These are phyloP conservation scores for Fusarium staphyleae DNA, from an alignment of 2,329 filamentous ascomycete genomes.

Conservation along the genomic window DNA sequence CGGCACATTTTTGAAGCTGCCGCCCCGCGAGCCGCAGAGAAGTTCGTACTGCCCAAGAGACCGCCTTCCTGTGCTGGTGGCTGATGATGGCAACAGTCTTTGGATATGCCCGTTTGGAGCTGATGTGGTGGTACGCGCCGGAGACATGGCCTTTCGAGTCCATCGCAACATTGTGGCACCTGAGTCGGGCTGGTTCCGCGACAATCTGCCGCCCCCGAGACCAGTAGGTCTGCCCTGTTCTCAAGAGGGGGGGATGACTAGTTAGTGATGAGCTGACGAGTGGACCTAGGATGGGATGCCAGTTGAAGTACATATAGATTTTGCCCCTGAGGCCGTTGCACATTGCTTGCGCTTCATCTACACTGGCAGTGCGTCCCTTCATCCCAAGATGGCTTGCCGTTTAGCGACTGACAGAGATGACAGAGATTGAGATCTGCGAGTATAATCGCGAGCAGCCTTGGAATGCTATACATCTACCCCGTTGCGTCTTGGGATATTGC, in stretches of 20 bases:
- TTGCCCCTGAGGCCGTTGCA: slow-evolving; percentile 38
- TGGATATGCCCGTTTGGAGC: slow-evolving; percentile 45
- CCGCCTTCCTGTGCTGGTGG: neutral
- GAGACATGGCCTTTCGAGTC: slow-evolving; percentile 37
- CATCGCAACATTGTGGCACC: slow-evolving; percentile 47
- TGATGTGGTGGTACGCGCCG: slow-evolving; percentile 43
- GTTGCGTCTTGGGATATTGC: slow-evolving; percentile 46
- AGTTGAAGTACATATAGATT: slow-evolving; percentile 37
- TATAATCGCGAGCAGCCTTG: slow-evolving; percentile 34
- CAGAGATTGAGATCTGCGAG: slow-evolving; percentile 44
- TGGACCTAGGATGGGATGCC: slow-evolving; percentile 40
- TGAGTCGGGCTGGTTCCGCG: slow-evolving; percentile 46
- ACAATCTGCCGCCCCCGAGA: slow-evolving; percentile 43
- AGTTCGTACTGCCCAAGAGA: slow-evolving; percentile 14
- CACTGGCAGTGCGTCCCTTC: slow-evolving; percentile 42
- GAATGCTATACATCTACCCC: slow-evolving; percentile 43
- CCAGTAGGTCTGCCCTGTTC: slow-evolving; percentile 31
- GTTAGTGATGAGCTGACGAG: slow-evolving; percentile 5
- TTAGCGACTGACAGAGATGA: slow-evolving; percentile 2
- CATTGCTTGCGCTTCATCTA: slow-evolving; percentile 49
- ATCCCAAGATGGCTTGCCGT: neutral
- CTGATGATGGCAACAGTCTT: slow-evolving; percentile 38
- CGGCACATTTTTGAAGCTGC: slow-evolving; percentile 40
- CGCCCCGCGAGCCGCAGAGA: slow-evolving; percentile 40
- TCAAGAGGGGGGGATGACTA: neutral